These are phyloP conservation scores for Raddia distichophylla DNA, from an alignment of 176 grass and related monocot genomes.

Conservation along the genomic window DNA sequence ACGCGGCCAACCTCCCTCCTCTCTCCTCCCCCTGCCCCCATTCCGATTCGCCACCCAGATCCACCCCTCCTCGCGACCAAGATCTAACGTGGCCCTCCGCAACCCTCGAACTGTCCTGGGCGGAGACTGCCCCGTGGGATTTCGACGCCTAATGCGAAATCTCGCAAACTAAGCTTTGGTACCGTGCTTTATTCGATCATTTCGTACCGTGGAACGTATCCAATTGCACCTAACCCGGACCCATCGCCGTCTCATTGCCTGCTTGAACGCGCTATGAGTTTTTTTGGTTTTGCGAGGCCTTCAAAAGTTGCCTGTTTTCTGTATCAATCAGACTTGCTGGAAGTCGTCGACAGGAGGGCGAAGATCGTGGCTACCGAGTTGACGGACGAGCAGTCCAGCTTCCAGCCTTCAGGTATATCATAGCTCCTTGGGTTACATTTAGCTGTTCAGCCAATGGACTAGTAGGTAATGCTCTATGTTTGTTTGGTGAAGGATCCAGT, in stretches of 20 bases:
- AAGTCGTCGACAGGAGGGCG: constrained; percentile 93
- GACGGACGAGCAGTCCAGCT: constrained; percentile 71
- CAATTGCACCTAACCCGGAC: constrained; percentile 30
- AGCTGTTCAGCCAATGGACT: neutral
- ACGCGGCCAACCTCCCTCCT: constrained; percentile 35
- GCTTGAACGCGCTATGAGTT: constrained; percentile 15
- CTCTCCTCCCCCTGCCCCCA: neutral
- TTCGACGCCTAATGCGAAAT: constrained; percentile 17
- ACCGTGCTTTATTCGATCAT: constrained; percentile 30
- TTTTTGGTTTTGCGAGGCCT: constrained; percentile 30
- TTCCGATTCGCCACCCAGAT: constrained; percentile 40
- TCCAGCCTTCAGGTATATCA: constrained; percentile 72
- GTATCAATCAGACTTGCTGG: constrained; percentile 83
- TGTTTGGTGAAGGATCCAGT: constrained; percentile 55
- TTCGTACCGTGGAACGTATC: constrained; percentile 3
- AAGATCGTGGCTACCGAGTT: constrained; percentile 89
- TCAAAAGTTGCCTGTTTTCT: constrained; percentile 25
- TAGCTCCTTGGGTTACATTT: constrained; percentile 32
- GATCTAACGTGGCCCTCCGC: constrained; percentile 2
- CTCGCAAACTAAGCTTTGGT: neutral
- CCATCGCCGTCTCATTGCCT: constrained; percentile 16
- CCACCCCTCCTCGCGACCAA: constrained; percentile 28
- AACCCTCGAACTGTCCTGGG: neutral
- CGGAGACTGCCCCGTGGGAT: neutral
- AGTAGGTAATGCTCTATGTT: constrained; percentile 25